Evolutionary conservation across 2,329 filamentous ascomycete genomes (phyloP).

Genomic region (Calonectria multiphialidica): DNA sequence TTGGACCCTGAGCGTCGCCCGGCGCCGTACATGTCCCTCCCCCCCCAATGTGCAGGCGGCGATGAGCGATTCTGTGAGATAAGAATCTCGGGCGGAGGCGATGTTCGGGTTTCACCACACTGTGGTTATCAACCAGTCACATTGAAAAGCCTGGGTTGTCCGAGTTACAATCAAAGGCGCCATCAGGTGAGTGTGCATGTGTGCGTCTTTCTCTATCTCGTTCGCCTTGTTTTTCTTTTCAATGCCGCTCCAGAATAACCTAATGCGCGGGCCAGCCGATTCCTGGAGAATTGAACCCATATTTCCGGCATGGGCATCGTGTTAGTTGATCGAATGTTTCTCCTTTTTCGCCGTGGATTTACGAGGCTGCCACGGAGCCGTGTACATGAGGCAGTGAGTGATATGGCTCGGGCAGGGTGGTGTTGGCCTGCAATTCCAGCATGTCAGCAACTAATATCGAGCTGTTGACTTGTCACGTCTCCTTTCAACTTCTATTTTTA

Average conservation of each 20-base stretch:
- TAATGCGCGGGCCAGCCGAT: slow-evolving; percentile 71
- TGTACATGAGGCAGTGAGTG: not conserved
- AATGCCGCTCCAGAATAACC: slow-evolving; percentile 64
- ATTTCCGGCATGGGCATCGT: not conserved
- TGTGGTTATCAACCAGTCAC: not conserved
- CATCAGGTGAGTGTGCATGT: not conserved
- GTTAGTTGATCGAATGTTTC: not conserved
- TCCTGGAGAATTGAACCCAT: slow-evolving; percentile 62
- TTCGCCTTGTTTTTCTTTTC: slow-evolving; percentile 49
- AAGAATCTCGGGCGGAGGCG: not conserved
- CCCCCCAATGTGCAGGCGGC: not conserved
- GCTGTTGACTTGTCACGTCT: not conserved
- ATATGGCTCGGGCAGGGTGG: not conserved
- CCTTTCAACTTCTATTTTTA: not conserved
- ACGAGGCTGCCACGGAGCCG: not conserved
- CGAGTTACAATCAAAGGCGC: not conserved
- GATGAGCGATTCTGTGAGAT: not conserved
- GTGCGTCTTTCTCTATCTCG: not conserved
- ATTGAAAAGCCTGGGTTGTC: not conserved
- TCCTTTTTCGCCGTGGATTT: not conserved
- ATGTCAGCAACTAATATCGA: not conserved
- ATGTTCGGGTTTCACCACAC: not conserved
- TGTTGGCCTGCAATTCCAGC: not conserved
- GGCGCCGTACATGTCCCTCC: not conserved
- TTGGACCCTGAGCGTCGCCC: slow-evolving; percentile 25